Conservation (phyloP, 371 early-diverging fungal species). For the Mucor saturninus region DNA sequence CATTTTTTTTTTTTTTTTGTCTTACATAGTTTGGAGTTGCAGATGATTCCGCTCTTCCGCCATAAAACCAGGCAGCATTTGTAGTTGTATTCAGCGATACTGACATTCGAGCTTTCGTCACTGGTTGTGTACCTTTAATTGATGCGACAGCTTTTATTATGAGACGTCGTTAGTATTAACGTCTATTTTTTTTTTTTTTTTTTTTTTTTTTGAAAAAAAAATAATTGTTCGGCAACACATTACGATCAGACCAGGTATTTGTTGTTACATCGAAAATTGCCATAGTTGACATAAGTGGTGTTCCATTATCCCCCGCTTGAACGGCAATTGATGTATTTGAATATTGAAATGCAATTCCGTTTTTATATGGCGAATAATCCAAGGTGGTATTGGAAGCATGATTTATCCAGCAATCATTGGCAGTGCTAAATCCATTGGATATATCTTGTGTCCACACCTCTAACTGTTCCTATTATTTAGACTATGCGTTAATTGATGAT, state of each 20-base stretch:
- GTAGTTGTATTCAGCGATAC: slow-evolving; percentile 22
- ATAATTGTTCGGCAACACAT: neutral
- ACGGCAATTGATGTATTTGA: slow-evolving; percentile 17
- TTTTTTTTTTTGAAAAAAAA: neutral
- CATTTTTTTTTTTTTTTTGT: neutral
- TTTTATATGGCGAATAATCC: slow-evolving; percentile 8
- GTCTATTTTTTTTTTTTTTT: too few species aligned
- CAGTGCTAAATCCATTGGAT: slow-evolving; percentile 25
- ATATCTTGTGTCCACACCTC: slow-evolving; percentile 41
- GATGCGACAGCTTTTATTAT: neutral
- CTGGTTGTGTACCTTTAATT: slow-evolving; percentile 17
- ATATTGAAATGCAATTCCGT: slow-evolving; percentile 20
- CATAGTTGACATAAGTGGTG: slow-evolving; percentile 12
- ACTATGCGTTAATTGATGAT: too few species aligned
- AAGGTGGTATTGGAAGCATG: neutral
- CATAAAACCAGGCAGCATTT: slow-evolving; percentile 23
- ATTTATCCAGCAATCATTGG: slow-evolving; percentile 23
- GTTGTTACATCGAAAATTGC: slow-evolving; percentile 12
- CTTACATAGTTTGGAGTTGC: neutral
- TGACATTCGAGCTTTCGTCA: slow-evolving; percentile 22
- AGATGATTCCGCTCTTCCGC: slow-evolving; percentile 17
- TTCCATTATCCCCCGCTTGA: slow-evolving; percentile 21
- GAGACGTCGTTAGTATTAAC: too few species aligned
- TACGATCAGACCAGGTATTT: slow-evolving; percentile 22
- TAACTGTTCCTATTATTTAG: slow-evolving; percentile 18